phyloP scores from a whole-genome alignment of 345 rosid genomes.

The Acer negundo region DNA sequence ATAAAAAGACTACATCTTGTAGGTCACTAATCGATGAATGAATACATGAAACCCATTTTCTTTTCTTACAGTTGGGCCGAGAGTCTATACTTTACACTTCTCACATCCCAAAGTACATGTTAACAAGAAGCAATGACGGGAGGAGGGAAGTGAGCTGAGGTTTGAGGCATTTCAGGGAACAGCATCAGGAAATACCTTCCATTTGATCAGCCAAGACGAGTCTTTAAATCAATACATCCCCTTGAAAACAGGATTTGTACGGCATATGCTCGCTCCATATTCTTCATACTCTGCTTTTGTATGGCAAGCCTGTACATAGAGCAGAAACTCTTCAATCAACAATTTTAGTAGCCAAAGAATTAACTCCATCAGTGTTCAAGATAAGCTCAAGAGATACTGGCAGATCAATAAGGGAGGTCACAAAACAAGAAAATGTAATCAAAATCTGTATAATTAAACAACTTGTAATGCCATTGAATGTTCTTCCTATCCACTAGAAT shows the following conservation, averaged over 20 bases:
- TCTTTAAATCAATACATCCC: conserved; percentile 76
- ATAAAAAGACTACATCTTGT: conserved; percentile 12
- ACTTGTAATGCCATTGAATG: neutral
- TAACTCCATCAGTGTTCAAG: neutral
- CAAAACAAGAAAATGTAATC: neutral
- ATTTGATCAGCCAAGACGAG: conserved; percentile 16
- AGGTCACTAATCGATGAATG: conserved; percentile 39
- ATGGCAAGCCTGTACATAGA: conserved; percentile 76
- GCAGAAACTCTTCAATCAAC: neutral
- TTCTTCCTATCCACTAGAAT: neutral
- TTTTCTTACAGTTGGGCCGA: conserved; percentile 7
- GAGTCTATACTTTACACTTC: conserved; percentile 16
- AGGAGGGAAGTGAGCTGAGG: neutral
- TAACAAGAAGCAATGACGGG: conserved; percentile 18
- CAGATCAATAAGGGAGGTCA: neutral
- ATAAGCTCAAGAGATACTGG: neutral
- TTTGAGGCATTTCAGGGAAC: conserved; percentile 15
- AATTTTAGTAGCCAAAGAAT: neutral
- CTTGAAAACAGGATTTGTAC: conserved; percentile 98
- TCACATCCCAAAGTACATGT: conserved; percentile 1
- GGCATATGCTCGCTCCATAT: conserved; percentile 97
- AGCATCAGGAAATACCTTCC: neutral
- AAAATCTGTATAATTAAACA: neutral
- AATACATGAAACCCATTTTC: conserved; percentile 20
- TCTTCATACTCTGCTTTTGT: conserved; percentile 98